phyloP scores from a whole-genome alignment of 208 protist genomes.

The Acanthamoeba healyi region DNA sequence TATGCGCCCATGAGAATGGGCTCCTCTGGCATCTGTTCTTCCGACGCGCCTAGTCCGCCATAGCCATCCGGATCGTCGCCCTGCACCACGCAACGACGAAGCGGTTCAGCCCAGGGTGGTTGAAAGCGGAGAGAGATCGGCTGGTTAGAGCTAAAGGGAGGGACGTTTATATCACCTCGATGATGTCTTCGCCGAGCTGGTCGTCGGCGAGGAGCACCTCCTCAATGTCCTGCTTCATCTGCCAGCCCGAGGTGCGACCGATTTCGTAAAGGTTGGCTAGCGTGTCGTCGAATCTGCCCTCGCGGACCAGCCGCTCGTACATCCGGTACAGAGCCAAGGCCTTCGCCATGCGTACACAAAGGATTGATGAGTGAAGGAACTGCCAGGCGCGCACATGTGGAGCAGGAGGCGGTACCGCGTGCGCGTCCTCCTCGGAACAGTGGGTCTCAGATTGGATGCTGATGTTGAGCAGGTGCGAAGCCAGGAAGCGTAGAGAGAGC shows the following conservation, averaged over 20 bases:
- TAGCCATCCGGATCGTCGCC: too few species aligned
- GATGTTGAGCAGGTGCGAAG: conserved; percentile 94
- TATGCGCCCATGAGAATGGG: background rate
- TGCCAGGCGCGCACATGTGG: background rate
- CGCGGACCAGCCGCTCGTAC: conserved; percentile 5
- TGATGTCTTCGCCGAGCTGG: background rate
- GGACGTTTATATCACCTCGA: too few species aligned
- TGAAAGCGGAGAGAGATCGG: too few species aligned
- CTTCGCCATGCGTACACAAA: background rate
- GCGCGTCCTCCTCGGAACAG: conserved; percentile 96
- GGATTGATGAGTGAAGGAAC: background rate
- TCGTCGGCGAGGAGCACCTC: conserved; percentile 12
- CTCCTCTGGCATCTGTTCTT: background rate
- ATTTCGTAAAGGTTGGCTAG: conserved; percentile 34
- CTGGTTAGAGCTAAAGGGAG: too few species aligned
- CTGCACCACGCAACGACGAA: too few species aligned
- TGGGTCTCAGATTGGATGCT: conserved; percentile 96
- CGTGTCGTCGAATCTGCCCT: conserved; percentile 21
- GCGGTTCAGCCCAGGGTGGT: too few species aligned
- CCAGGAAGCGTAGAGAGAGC: conserved; percentile 95
- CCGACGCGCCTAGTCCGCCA: too few species aligned
- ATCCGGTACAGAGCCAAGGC: background rate
- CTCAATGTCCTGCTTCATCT: conserved; percentile 37
- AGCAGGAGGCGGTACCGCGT: conserved; percentile 88
- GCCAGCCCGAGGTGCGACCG: background rate